Conservation (phyloP, 306 rosid genomes). For the Vigna unguiculata region DNA sequence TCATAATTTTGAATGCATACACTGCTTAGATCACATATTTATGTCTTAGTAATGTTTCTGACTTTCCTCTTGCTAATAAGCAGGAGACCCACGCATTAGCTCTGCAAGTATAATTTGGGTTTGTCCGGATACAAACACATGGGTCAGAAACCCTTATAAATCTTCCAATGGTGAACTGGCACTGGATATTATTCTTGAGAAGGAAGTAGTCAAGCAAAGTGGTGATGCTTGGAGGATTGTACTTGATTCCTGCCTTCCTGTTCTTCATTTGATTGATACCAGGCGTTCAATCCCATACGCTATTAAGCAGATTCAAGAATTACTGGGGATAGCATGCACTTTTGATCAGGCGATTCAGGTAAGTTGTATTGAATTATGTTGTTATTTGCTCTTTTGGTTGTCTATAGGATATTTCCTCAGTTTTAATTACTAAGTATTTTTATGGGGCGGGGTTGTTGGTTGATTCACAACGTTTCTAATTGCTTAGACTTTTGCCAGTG, state of each 20-base stretch:
- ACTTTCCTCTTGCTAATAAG: constrained; percentile 21
- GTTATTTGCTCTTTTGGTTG: background rate
- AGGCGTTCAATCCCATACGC: constrained; percentile 89
- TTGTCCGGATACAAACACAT: constrained; percentile 76
- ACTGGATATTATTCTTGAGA: constrained; percentile 74
- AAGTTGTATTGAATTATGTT: constrained; percentile 15
- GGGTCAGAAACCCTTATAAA: constrained; percentile 70
- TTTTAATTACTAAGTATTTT: background rate
- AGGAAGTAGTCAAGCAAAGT: constrained; percentile 70
- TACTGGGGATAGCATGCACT: constrained; percentile 86
- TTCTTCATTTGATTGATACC: constrained; percentile 87
- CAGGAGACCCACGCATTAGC: constrained; percentile 84
- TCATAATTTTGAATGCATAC: background rate
- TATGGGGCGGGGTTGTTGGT: too few relatives aligned
- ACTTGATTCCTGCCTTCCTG: constrained; percentile 87
- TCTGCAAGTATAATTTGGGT: constrained; percentile 86
- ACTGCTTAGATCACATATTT: background rate
- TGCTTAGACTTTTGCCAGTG: too few relatives aligned
- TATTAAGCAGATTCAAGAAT: constrained; percentile 80
- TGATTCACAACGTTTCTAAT: too few relatives aligned
- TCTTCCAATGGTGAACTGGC: constrained; percentile 86
- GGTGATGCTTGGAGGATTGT: constrained; percentile 99
- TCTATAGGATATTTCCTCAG: constrained; percentile 21
- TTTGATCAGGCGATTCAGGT: constrained; percentile 92
- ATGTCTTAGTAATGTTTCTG: background rate